These are phyloP conservation scores for Irpex sp. DNA, from an alignment of 1,284 basidiomycete species.

Conservation along the genomic window DNA sequence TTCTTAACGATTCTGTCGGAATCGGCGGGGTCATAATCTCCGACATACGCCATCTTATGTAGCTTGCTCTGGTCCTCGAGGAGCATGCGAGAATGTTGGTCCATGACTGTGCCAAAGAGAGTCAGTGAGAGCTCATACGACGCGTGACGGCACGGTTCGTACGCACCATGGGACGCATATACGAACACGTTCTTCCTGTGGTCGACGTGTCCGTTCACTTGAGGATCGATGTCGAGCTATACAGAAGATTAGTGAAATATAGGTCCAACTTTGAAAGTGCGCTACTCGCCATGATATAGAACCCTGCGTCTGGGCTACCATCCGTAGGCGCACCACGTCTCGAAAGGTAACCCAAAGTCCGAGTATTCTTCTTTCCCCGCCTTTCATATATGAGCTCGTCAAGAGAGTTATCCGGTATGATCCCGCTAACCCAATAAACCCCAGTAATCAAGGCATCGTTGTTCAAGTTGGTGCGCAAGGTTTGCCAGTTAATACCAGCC, in stretches of 20 bases:
- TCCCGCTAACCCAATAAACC: background rate
- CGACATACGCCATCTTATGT: background rate
- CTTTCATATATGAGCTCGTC: background rate
- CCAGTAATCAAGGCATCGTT: background rate
- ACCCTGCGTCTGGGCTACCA: background rate
- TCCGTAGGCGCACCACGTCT: background rate
- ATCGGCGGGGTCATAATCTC: background rate
- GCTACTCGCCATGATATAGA: background rate
- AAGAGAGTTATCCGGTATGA: background rate
- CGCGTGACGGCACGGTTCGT: background rate
- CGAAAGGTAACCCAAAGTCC: background rate
- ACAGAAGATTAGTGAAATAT: background rate
- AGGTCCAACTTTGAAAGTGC: background rate
- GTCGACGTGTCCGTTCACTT: background rate
- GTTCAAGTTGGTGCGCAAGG: background rate
- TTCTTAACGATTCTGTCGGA: background rate
- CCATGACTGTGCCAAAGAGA: background rate
- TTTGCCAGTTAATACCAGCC: conserved; percentile 1
- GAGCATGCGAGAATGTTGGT: background rate
- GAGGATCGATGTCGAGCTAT: background rate
- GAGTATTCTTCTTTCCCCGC: background rate
- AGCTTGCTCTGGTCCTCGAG: background rate
- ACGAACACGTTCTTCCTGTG: background rate
- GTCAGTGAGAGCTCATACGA: background rate
- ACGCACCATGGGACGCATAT: background rate